phyloP scores from a whole-genome alignment of 2,329 filamentous ascomycete genomes.

The Furcasterigmium furcatum region DNA sequence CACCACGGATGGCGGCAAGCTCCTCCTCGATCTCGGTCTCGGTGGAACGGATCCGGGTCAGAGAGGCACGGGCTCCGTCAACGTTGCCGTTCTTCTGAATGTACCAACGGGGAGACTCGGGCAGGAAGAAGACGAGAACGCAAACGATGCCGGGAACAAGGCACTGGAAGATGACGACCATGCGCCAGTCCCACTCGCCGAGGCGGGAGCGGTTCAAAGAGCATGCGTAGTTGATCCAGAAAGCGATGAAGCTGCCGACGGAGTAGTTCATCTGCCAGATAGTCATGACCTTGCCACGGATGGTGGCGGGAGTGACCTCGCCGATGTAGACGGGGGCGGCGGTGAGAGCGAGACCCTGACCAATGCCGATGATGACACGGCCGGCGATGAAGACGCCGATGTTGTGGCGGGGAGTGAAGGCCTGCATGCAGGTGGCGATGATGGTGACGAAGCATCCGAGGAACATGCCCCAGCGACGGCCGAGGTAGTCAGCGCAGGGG shows the following conservation, averaged over 20 bases:
- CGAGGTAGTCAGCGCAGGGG: conserved; percentile 58
- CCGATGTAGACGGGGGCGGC: conserved; percentile 13
- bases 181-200: conserved; percentile 71
- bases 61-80: conserved; percentile 55
- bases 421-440: conserved; percentile 66
- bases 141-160: conserved; percentile 64
- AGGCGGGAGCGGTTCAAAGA: conserved; percentile 50
- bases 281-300: conserved; percentile 61
- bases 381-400: conserved; percentile 67
- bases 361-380: conserved; percentile 65
- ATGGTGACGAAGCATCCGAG: conserved; percentile 63
- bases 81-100: conserved; percentile 58
- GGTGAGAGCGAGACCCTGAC: conserved; percentile 58
- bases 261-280: conserved; percentile 67
- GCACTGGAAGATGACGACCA: conserved; percentile 71
- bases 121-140: conserved; percentile 59
- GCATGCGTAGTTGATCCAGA: conserved; percentile 61
- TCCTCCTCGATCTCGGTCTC: conserved; percentile 67
- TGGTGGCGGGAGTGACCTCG: conserved; percentile 12
- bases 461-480: conserved; percentile 63
- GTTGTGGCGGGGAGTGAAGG: conserved; percentile 57
- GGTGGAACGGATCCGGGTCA: conserved; percentile 59
- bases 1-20: conserved; percentile 60
- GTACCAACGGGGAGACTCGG: conserved; percentile 67
- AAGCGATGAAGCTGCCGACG: conserved; percentile 52